Evolutionary conservation across 345 rosid species (phyloP), one percentile per base, ranked within the genome.

Genomic region (Eucalyptus regnans): DNA sequence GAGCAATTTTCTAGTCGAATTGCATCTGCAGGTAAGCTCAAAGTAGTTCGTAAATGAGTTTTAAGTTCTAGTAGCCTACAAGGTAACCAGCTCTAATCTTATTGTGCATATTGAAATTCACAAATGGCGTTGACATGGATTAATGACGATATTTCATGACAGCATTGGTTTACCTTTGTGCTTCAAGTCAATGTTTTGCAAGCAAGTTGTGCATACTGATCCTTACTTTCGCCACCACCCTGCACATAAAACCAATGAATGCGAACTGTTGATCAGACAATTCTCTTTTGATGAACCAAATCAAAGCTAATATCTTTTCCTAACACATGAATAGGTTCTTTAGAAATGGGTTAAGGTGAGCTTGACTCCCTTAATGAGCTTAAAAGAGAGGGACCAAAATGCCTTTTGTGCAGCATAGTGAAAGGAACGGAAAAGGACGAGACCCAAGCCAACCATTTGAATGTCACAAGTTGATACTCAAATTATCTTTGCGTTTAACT

Each of bases 201-300:
- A 89, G 33, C 95, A 90, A 83, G 95, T 91, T 37, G 98, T 94
- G 91, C 98, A 94, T 86, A 96, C 86, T 92, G 92, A 87, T 96
- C 97, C 37, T 93, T 91, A 91, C 98, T 96, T 94, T 95, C 98
- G 90, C 99, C 99, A 91, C 97, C 99, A 89, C 99, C 99, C 95
- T 96, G 90, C 79, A 90, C 50, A 76, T 50, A 66, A 10, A 88
- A 87, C 10, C 86, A 88, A 86, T 49, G 49, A 85, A n/a, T 22
- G 7, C 13, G 9, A 86, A 79, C 18, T 29, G 29, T n/a, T n/a
- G n/a, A n/a, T n/a, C n/a, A n/a, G n/a, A n/a, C n/a, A n/a, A n/a
- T n/a, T n/a, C n/a, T n/a, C n/a, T n/a, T n/a, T n/a, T n/a, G n/a
- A n/a, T n/a, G n/a, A n/a, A n/a, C n/a, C n/a, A n/a, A n/a, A n/a